These are phyloP conservation scores for Boletus pseudo-olivaceus DNA, from an alignment of 768 basidiomycete species.

Conservation along the genomic window DNA sequence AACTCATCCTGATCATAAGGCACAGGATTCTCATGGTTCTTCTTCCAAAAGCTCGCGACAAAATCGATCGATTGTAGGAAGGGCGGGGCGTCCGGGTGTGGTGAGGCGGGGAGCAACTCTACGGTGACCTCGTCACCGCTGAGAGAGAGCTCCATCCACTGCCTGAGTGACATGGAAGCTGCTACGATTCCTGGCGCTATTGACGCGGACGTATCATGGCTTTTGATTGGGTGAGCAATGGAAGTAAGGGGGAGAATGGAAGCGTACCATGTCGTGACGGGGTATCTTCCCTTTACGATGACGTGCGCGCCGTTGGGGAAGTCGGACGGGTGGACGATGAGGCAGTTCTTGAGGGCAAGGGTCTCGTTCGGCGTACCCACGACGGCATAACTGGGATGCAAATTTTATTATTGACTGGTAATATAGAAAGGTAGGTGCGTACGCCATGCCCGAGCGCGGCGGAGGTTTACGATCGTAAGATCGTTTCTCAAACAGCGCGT, in stretches of 20 bases:
- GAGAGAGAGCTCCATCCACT: constrained; percentile 86
- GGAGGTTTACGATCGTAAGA: constrained; percentile 40
- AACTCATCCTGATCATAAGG: constrained; percentile 90
- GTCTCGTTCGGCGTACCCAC: constrained; percentile 58
- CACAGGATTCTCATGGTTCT: constrained; percentile 52
- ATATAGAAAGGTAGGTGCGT: background rate
- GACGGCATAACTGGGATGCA: constrained; percentile 47
- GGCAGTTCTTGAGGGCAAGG: constrained; percentile 75
- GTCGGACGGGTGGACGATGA: constrained; percentile 77
- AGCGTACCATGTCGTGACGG: constrained; percentile 70
- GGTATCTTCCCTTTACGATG: constrained; percentile 65
- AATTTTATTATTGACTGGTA: background rate
- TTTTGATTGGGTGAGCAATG: constrained; percentile 36
- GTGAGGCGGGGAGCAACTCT: constrained; percentile 48
- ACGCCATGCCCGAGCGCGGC: constrained; percentile 31
- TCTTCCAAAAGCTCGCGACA: constrained; percentile 65
- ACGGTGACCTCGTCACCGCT: constrained; percentile 74
- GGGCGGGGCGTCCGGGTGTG: constrained; percentile 50
- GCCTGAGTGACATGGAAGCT: constrained; percentile 73
- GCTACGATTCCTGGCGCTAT: constrained; percentile 69
- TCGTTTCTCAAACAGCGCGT: constrained; percentile 49
- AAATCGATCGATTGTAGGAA: constrained; percentile 80
- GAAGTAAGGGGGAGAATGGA: background rate
- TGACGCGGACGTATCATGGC: constrained; percentile 76
- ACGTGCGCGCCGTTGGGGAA: constrained; percentile 74